Base-by-base conservation (phyloP, 495 filamentous ascomycete species). In the Entonaema liquescens region DNA sequence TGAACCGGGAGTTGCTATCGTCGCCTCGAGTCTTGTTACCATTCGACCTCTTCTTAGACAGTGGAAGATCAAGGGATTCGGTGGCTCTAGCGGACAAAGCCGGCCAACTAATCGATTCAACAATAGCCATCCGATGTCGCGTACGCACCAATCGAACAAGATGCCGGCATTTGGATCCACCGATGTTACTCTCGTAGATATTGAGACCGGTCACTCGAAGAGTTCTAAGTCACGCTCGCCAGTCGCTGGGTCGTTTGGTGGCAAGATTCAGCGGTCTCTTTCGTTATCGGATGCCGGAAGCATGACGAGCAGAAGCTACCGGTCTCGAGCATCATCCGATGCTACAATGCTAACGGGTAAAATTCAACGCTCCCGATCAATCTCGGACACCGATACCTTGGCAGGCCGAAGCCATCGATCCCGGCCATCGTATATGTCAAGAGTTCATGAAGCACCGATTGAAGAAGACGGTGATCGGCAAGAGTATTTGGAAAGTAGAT, bases 1-100 rank as follows among this genome's bases (percentile, higher is more conserved):
- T 35, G 81, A 83, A 65, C 81, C 81, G 1, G 81, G 80, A 9
- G 76, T 83, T 33, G 81, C 81, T 19, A 82, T 83, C 28, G 71
- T 77, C 3, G 80, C 80, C 15, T 77, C 80, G 7, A 79, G 75
- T 56, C 77, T 82, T 19, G 74, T 77, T 13, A 82, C 81, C 1
- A 81, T 83, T 15, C 79, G 81, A 2, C 81, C 81, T 11, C 72
- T 83, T 19, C 77, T 83, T 33, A 78, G 80, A 26, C 58, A 65
- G 23, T 74, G 77, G 73, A 72, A 71, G 33, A 50, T 81, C 17
- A 70, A 26, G 7, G 81, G 80, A 1, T 83, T 82, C 50, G 68
- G 73, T 56, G 67, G 73, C 2, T 62, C 76, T 3, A 75, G 61
- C 35, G 76, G 74, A 42, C 62, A 66, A 8, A 77, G 77, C 31